Conservation (phyloP, 495 filamentous ascomycete species). For the Viridothelium virens region DNA sequence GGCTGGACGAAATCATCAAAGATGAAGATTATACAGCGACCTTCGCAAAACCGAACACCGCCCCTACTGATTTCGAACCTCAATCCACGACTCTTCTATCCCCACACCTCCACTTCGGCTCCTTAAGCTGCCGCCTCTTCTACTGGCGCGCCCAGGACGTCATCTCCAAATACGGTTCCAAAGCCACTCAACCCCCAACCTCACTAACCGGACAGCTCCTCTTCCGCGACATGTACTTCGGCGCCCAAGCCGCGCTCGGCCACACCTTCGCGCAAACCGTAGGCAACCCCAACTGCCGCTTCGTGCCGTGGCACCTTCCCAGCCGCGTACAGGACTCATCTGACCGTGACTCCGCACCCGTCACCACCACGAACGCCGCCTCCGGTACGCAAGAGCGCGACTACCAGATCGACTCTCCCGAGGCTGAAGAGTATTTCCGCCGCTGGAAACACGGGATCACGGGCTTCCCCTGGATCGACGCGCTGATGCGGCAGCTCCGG, state of each 20-base stretch:
- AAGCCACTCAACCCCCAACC: slow-evolving; percentile 47
- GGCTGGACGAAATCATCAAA: slow-evolving; percentile 44
- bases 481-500: slow-evolving; percentile 63
- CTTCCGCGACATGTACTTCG: slow-evolving; percentile 74
- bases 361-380: slow-evolving; percentile 23
- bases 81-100: slow-evolving; percentile 62
- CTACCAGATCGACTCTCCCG: slow-evolving; percentile 49
- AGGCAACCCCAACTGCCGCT: slow-evolving; percentile 52
- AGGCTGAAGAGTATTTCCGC: slow-evolving; percentile 53
- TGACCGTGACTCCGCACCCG: not conserved
- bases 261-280: slow-evolving; percentile 48
- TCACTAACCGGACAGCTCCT: slow-evolving; percentile 60
- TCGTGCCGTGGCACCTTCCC: slow-evolving; percentile 65
- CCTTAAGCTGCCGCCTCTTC: slow-evolving; percentile 53
- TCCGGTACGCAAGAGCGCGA: slow-evolving; percentile 38
- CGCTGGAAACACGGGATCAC: slow-evolving; percentile 59
- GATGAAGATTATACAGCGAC: slow-evolving; percentile 56
- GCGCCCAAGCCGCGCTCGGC: slow-evolving; percentile 57
- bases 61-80: slow-evolving; percentile 59
- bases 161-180: slow-evolving; percentile 40
- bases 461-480: slow-evolving; percentile 68
- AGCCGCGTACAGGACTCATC: slow-evolving; percentile 40
- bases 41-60: slow-evolving; percentile 63
- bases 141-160: slow-evolving; percentile 58
- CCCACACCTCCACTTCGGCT: slow-evolving; percentile 64